Conservation (phyloP, 2,329 filamentous ascomycete species). For the Lasiodiplodia sp. region DNA sequence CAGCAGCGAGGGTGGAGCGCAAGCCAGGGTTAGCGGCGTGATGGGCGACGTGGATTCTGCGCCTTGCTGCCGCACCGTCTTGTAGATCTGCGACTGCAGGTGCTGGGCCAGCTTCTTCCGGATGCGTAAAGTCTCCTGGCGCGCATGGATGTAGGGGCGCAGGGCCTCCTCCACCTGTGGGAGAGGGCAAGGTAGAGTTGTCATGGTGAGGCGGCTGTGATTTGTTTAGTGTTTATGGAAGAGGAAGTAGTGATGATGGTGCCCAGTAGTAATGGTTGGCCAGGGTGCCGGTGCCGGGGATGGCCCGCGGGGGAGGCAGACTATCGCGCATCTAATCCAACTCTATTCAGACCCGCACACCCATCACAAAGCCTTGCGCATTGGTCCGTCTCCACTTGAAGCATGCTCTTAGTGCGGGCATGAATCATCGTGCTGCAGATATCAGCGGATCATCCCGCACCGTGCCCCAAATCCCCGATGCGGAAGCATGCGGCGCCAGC, state of each 20-base stretch:
- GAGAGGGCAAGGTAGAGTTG: constrained; percentile 43
- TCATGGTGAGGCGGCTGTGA: constrained; percentile 18
- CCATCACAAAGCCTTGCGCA: background rate
- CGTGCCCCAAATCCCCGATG: background rate
- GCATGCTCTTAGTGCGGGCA: background rate
- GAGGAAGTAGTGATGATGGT: background rate
- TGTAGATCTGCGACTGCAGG: constrained; percentile 39
- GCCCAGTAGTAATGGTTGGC: constrained; percentile 8
- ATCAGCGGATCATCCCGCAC: constrained; percentile 8
- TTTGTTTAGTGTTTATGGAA: background rate
- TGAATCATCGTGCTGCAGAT: constrained; percentile 3
- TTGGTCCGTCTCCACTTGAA: background rate
- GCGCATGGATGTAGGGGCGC: constrained; percentile 45
- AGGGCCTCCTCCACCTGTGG: constrained; percentile 46
- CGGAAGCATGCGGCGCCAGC: background rate
- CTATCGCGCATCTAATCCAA: background rate
- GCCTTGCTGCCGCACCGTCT: background rate
- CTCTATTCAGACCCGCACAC: constrained; percentile 10
- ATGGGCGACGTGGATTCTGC: constrained; percentile 29
- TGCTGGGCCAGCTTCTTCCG: constrained; percentile 44
- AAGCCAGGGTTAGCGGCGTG: constrained; percentile 44
- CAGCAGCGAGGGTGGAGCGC: constrained; percentile 38
- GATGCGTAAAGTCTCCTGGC: constrained; percentile 47
- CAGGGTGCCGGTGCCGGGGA: background rate
- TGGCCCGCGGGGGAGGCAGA: background rate